Evolutionary conservation across 1,139 yeast species (phyloP), one percentile per base, ranked within the genome.

Genomic region (Taphrina communis): DNA sequence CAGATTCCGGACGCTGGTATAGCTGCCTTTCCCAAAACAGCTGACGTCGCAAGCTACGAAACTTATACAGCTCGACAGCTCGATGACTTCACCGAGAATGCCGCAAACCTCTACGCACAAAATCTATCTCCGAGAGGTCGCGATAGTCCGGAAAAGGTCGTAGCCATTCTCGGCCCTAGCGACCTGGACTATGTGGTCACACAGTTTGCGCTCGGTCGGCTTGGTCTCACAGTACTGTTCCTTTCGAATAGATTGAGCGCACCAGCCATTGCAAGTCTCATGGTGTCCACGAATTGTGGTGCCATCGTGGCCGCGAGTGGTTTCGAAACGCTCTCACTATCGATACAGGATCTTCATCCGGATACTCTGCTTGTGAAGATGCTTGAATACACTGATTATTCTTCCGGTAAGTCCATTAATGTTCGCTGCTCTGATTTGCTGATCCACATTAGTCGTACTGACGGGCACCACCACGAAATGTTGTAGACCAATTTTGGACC

Each of bases 141-240:
- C 12, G n/a, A 25, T n/a, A 50, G 53, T 50, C 53, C 53, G 4
- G 53, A 50, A 21, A 50, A 21, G 53, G 53, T 50, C 36, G 36
- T 50, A 6, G 53, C 53, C 11, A 19, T 50, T 9, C 53, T 50
- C 9, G 38, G 53, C 1, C n/a, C 36, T 6, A 50, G 53, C n/a
- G 53, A 50, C n/a, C 36, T 50, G 53, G 53, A 50, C 53, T 50
- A 50, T 50, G 36, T 50, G 9, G 36, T 50, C 31, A 50, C 53
- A 6, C 53, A 50, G n/a, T 50, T 50, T 21, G 53, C 53, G 11
- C 36, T 50, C 9, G 53, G 53, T 21, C 53, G 53, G 11, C 53
- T 50, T 25, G 53, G 53, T 21, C n/a, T 50, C 6, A 50, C 53
- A 21, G 53, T 50, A 9, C 21, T 50, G 36, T 50, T 50, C 53